Evolutionary conservation across 2,329 filamentous ascomycete species (phyloP), one percentile per base, ranked within the genome.

Genomic region (Hypomyces rosellus): DNA sequence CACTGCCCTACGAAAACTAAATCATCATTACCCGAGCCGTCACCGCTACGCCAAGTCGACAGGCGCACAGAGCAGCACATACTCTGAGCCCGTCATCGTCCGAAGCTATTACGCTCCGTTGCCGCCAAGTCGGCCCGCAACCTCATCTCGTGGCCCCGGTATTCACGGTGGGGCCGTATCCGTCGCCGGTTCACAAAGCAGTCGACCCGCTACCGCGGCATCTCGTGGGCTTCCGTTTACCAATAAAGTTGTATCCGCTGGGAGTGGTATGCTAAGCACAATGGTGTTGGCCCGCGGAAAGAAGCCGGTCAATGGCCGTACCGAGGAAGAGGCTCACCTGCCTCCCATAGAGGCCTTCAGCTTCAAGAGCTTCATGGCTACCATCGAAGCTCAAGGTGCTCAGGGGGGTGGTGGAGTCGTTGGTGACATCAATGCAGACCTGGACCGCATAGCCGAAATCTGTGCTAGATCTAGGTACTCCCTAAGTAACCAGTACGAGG

Each of bases 371-470:
- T 82, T 85, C 59, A 76, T 85, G 71, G 74, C 75, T 46, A 76
- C 78, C 51, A 71, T 81, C 44, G 72, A 78, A 53, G 67, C 68
- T 1, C 68, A 72, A 45, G 68, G 69, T 46, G 67, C 68, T 1
- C 68, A 72, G 45, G 68, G 69, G 45, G 66, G 65, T 5, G 67
- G 67, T 42, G 72, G 76, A 49, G 78, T 84, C 50, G 72, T 73
- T 44, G 67, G 66, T 45, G 73, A 77, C 51, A 79, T 84, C 52
- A 72, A 73, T 46, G 71, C 80, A 12, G 80, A 84, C 58, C 67
- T 85, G 45, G 81, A 85, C 54, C 75, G 80, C 38, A 85, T 85
- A 58, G 82, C 82, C 11, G 81, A 85, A 63, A 85, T 85, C 33
- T 85, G 81, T 65, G 82, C 82, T 36, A 73, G 78, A 34, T 84